Evolutionary conservation across 441 rosid species (phyloP).

Genomic region (California macrophylla): DNA sequence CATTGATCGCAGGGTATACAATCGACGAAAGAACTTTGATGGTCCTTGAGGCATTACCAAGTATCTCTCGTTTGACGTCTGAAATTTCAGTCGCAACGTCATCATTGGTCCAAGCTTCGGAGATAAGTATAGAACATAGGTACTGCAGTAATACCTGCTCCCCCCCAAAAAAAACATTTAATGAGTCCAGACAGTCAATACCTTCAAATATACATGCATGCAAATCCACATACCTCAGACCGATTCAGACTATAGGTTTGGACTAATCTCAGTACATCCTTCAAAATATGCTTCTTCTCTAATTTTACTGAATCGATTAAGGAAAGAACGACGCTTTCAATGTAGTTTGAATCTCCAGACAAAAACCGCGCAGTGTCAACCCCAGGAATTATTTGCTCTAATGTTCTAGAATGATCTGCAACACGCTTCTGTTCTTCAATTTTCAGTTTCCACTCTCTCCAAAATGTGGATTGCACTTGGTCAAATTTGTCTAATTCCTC

Average conservation of each 20-base stretch:
- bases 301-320: constrained; percentile 56
- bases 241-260: constrained; percentile 55
- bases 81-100: constrained; percentile 65
- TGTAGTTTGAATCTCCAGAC: constrained; percentile 62
- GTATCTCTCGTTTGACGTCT: constrained; percentile 54
- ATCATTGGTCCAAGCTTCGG: constrained; percentile 72
- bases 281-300: constrained; percentile 73
- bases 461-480: constrained; percentile 74
- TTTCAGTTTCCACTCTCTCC: constrained; percentile 95
- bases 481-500: constrained; percentile 75
- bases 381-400: constrained; percentile 84
- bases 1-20: constrained; percentile 80
- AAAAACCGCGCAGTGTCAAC: constrained; percentile 77
- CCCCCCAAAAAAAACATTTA: constrained; percentile 15
- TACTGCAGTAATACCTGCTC: constrained; percentile 57
- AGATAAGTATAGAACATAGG: constrained; percentile 58
- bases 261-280: constrained; percentile 54
- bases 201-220: neutral
- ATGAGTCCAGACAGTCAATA: neutral
- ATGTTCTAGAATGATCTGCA: constrained; percentile 71
- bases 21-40: constrained; percentile 44
- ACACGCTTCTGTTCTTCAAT: constrained; percentile 71
- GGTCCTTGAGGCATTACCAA: constrained; percentile 51
- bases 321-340: constrained; percentile 46
- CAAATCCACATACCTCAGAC: constrained; percentile 44